These are phyloP conservation scores for Samsoniella hepiali DNA, from an alignment of 2,329 filamentous ascomycete species.

Conservation along the genomic window DNA sequence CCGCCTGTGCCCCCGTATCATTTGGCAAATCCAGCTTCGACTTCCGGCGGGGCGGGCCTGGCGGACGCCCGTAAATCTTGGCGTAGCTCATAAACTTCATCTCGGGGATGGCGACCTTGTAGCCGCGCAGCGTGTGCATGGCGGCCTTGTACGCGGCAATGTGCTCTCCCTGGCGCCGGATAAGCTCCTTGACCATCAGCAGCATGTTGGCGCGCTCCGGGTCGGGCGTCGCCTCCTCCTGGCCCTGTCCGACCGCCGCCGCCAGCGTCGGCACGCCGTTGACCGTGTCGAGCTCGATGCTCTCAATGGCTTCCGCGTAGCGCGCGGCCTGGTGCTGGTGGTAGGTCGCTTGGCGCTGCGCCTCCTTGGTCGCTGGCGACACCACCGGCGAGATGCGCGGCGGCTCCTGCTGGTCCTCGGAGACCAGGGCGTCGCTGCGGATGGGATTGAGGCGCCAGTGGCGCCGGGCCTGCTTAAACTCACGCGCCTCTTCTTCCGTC, in stretches of 20 bases:
- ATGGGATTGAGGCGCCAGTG: constrained; percentile 32
- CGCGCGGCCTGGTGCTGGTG: constrained; percentile 31
- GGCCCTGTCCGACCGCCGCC: neutral
- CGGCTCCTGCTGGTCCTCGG: constrained; percentile 22
- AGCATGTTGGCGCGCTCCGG: neutral
- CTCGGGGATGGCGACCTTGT: constrained; percentile 23
- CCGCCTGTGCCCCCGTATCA: neutral
- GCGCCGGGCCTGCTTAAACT: constrained; percentile 35
- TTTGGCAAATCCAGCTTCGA: constrained; percentile 11
- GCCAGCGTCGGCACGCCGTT: neutral
- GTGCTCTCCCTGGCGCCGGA: constrained; percentile 28
- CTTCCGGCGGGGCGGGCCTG: neutral
- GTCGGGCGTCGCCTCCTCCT: neutral
- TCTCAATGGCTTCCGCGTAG: constrained; percentile 26
- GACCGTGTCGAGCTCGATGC: constrained; percentile 25
- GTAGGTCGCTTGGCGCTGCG: constrained; percentile 30
- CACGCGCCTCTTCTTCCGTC: constrained; percentile 31
- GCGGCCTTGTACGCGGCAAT: constrained; percentile 25
- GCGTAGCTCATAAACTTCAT: constrained; percentile 30
- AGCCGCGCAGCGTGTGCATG: constrained; percentile 31
- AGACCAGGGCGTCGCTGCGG: constrained; percentile 23
- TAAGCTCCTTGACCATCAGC: constrained; percentile 22
- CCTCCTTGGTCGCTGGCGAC: constrained; percentile 23
- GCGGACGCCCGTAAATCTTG: constrained; percentile 28
- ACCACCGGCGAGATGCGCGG: constrained; percentile 22